Percentiles rank a stretch among this genome's conserved stretches.
phyloP scores from a whole-genome alignment of 2,329 filamentous ascomycete genomes.

The Sphaerulina musiva region DNA sequence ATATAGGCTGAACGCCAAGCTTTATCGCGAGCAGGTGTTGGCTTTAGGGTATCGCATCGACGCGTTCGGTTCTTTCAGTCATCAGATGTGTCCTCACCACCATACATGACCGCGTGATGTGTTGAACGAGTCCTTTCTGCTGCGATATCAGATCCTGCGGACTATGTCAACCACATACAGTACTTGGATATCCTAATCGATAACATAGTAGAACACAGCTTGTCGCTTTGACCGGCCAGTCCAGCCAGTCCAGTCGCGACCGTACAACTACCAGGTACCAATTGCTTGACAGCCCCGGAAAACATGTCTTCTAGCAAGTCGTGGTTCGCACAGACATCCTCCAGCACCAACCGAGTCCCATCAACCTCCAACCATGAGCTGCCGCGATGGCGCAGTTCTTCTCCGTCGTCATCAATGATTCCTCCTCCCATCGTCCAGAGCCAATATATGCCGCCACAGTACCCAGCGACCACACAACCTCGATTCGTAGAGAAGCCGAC shows the following conservation, averaged over 20 bases:
- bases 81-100: background rate
- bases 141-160: background rate
- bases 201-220: background rate
- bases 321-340: constrained; percentile 25
- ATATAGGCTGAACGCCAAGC: background rate
- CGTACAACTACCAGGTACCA: background rate
- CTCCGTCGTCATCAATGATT: constrained; percentile 31
- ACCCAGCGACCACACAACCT: constrained; percentile 28
- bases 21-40: background rate
- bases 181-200: background rate
- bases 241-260: no score
- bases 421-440: constrained; percentile 34
- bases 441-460: constrained; percentile 18
- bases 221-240: background rate
- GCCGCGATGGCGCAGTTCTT: constrained; percentile 32
- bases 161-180: background rate
- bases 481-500: constrained; percentile 43
- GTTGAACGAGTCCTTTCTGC: background rate
- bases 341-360: constrained; percentile 21
- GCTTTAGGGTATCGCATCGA: background rate
- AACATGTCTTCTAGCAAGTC: constrained; percentile 23
- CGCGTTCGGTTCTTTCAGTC: background rate
- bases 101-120: background rate
- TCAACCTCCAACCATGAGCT: constrained; percentile 26
- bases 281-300: background rate